Evolutionary conservation across 1,284 basidiomycete genomes (phyloP), one percentile per base, ranked within the genome.

Genomic region (Fomitopsis betulina): DNA sequence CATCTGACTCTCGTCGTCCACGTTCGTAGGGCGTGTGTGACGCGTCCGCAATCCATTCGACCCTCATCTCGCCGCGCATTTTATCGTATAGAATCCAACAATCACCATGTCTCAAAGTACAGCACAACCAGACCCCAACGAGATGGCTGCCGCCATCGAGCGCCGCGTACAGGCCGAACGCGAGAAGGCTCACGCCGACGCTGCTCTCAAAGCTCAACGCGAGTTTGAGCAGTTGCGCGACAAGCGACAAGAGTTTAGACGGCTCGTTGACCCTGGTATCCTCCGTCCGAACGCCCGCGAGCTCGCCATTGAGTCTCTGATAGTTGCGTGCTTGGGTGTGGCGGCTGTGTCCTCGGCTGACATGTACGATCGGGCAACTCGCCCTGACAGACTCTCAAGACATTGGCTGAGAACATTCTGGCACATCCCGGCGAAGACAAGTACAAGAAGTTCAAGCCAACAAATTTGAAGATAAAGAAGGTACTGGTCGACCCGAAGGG

Each of bases 231-330:
- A 75, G 58, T 79, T 89, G 63, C 82, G 85, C 65, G 86, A 87
- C 59, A 79, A 78, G 58, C 81, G 86, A 49, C 89, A 87, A 66
- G 74, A 76, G 59, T 91, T 92, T 68, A 79, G 91, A 54, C 77
- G 91, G 50, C 75, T 92, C 58, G 80, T 91, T 60, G 86, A 86
- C 66, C 89, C 88, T 42, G 89, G 87, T n/a, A 91, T 93, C 64
- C 67, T 82, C 55, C 79, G 89, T 5, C 86, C 83, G 4, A 91
- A 91, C 67, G 71, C 85, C n/a, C 79, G 79, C 61, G 79, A 81
- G 56, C 74, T 81, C 55, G 84, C 85, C 1, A 67, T 81, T 62
- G 76, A 80, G 59, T 80, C 87, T 55, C 73, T 92, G 64, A 83
- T 83, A 78, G 90, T 84, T 58, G 32, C 58, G 40, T 54, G 57